Evolutionary conservation across 345 rosid species (phyloP).

Genomic region (Psidium friedrichsthalianum): DNA sequence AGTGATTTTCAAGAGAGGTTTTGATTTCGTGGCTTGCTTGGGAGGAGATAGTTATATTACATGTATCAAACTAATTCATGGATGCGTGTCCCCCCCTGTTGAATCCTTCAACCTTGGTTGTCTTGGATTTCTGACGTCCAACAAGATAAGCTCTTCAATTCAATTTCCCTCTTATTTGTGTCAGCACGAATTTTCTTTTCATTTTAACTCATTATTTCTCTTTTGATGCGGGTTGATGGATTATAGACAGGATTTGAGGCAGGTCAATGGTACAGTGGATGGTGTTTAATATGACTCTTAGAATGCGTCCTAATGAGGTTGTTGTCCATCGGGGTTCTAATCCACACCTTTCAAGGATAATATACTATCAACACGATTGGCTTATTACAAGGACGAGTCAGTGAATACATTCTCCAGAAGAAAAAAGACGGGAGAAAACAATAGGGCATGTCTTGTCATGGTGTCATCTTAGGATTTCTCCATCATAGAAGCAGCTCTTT

Average conservation of each 20-base stretch:
- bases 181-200: neutral
- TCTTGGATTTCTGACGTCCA: conserved; percentile 94
- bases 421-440: neutral
- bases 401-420: neutral
- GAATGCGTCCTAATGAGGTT: conserved; percentile 80
- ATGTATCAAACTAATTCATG: conserved; percentile 87
- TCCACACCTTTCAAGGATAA: conserved; percentile 86
- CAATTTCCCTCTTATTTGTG: neutral
- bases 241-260: conserved; percentile 64
- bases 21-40: conserved; percentile 91
- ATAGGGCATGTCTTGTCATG: neutral
- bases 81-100: conserved; percentile 88
- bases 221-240: conserved; percentile 47
- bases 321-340: conserved; percentile 93
- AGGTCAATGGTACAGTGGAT: conserved; percentile 58
- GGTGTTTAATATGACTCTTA: conserved; percentile 83
- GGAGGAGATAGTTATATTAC: conserved; percentile 94
- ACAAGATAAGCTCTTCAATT: conserved; percentile 39
- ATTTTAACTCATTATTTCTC: neutral
- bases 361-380: conserved; percentile 83
- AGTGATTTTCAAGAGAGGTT: conserved; percentile 97
- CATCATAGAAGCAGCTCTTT: neutral
- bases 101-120: conserved; percentile 95
- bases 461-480: neutral
- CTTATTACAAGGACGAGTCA: conserved; percentile 78